A percentile compares a stretch with the other conserved stretches of the same genome.
phyloP scores from a whole-genome alignment of 1,284 basidiomycete species.

The Phellopilus nigrolimitatus region DNA sequence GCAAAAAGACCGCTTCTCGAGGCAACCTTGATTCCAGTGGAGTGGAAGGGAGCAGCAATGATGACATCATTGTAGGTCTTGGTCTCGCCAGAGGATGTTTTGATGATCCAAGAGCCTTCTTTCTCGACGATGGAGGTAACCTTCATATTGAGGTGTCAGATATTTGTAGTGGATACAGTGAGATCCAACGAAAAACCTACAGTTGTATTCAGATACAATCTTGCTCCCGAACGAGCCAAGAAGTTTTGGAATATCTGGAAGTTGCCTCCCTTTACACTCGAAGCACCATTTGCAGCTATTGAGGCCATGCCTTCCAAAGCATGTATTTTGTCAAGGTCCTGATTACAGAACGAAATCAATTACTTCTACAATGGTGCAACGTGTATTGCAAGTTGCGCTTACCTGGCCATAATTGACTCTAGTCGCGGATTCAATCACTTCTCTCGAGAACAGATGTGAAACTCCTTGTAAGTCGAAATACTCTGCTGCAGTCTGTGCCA shows the following conservation, averaged over 20 bases:
- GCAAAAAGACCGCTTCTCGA: constrained; percentile 17
- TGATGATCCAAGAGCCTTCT: constrained; percentile 18
- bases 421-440: constrained; percentile 81
- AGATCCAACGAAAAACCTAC: constrained; percentile 37
- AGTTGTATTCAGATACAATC: constrained; percentile 61
- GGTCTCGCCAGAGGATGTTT: constrained; percentile 32
- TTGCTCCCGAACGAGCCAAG: constrained; percentile 63
- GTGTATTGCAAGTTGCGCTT: constrained; percentile 8
- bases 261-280: constrained; percentile 76
- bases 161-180: constrained; percentile 6
- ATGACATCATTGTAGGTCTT: constrained; percentile 62
- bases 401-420: constrained; percentile 90
- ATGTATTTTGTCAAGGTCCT: constrained; percentile 76
- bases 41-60: constrained; percentile 73
- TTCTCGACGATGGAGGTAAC: constrained; percentile 21
- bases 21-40: constrained; percentile 51
- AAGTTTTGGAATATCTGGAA: constrained; percentile 84
- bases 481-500: constrained; percentile 51
- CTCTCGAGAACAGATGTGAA: constrained; percentile 57
- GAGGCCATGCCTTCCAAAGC: constrained; percentile 73
- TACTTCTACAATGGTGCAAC: not conserved
- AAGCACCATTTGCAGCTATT: constrained; percentile 70
- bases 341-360: no score
- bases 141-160: constrained; percentile 11
- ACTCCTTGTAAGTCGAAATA: constrained; percentile 59